Evolutionary conservation across 495 filamentous ascomycete species (phyloP).

Genomic region (Penicillium goetzii): DNA sequence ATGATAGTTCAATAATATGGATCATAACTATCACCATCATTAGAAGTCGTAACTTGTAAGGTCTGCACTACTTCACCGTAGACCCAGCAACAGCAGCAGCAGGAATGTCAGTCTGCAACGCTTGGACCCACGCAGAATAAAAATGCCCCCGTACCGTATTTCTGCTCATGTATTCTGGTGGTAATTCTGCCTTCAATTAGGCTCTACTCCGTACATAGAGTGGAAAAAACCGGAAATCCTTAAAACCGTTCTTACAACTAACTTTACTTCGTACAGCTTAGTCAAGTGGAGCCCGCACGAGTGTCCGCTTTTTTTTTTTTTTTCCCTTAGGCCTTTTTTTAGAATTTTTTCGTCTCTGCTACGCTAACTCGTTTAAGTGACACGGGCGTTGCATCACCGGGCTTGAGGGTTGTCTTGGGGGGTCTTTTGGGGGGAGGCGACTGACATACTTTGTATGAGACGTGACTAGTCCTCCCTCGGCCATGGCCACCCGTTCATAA

Average conservation of each 20-base stretch:
- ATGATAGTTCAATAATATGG: too few species aligned
- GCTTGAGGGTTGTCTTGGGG: neutral
- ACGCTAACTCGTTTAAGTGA: constrained; percentile 22
- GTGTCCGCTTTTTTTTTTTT: constrained; percentile 25
- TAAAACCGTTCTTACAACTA: neutral
- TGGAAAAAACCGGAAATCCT: neutral
- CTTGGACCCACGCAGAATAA: constrained; percentile 16
- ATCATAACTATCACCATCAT: too few species aligned
- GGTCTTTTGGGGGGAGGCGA: constrained; percentile 5
- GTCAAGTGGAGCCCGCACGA: constrained; percentile 32
- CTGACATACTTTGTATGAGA: constrained; percentile 2
- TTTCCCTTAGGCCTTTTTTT: constrained; percentile 23
- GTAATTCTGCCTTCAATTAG: neutral
- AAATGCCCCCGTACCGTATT: neutral
- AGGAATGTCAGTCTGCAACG: constrained; percentile 27
- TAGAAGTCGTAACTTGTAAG: too few species aligned
- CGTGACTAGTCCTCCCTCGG: constrained; percentile 1
- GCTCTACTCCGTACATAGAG: neutral
- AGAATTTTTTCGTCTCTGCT: constrained; percentile 24
- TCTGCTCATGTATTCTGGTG: neutral
- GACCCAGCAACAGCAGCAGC: constrained; percentile 27
- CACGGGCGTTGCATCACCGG: constrained; percentile 37
- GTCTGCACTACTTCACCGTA: constrained; percentile 10
- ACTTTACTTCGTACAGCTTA: constrained; percentile 13
- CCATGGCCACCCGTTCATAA: constrained; percentile 7